Percentiles rank a stretch among this genome's conserved stretches.
Conservation (phyloP, 108 stramenopile species). For the Pseudonitzschia multistriata region DNA sequence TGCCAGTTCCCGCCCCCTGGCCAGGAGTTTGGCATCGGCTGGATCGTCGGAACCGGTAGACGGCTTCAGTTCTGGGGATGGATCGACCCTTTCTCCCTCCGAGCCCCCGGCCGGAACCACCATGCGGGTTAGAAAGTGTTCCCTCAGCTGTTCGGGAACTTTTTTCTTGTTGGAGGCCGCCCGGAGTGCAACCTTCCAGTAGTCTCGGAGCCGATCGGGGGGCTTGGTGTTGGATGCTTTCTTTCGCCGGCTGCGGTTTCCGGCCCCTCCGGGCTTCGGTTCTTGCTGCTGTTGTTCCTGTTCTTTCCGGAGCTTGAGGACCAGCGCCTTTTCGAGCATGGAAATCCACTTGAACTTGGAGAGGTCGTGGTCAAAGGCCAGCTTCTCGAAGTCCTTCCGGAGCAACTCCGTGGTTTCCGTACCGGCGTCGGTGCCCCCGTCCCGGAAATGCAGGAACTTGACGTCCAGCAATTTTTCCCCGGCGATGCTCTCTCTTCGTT, state of each 20-base stretch:
- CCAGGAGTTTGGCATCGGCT: not conserved
- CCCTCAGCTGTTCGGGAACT: not conserved
- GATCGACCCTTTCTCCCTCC: not conserved
- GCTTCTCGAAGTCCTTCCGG: not conserved
- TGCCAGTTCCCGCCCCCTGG: conserved; percentile 1
- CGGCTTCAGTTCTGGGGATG: too few species aligned
- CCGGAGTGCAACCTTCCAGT: not conserved
- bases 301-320: not conserved
- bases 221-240: not conserved
- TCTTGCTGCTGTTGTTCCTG: not conserved
- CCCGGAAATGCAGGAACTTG: not conserved
- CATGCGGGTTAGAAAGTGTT: not conserved
- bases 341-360: conserved; percentile 4
- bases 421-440: not conserved
- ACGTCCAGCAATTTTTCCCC: not conserved
- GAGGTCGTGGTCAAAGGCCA: not conserved
- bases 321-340: conserved; percentile 1
- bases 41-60: not conserved
- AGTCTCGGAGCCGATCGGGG: not conserved
- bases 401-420: not conserved
- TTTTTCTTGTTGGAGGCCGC: not conserved
- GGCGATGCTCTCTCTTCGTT: not conserved
- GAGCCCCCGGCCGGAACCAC: not conserved
- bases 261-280: not conserved
- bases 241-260: not conserved